Base-by-base conservation (phyloP, 768 basidiomycete genomes). In the Fomitopsis serialis region DNA sequence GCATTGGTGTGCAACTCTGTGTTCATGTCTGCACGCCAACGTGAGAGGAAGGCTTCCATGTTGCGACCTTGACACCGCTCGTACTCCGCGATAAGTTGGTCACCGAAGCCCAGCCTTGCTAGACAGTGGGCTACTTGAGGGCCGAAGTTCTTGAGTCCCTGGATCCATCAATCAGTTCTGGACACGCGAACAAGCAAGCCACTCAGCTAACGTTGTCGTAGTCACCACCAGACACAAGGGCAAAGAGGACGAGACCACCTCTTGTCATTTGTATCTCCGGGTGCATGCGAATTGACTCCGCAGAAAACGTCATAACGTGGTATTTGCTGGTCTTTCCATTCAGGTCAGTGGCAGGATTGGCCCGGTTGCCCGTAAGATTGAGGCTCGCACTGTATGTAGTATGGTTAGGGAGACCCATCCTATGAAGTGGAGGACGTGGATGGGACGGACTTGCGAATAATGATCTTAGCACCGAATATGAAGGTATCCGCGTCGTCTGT, bases 401-500 rank as follows among this genome's bases (percentile, higher is more conserved):
- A 15, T 40, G 6, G 15, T 40, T 19, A 40, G 37, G 13, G 15
- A 4, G 15, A 40, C 37, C 15, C 8, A 40, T 6, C 6, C 15
- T n/a, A n/a, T 40, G 5, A 6, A 40, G 19, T 8, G 8, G 15
- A 40, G 7, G 37, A 19, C 4, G 6, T 15, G 19, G 15, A 5
- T 6, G 15, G 8, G 15, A 40, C 37, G 37, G 13, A 76, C 77
- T 73, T 75, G 52, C 72, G 55, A 34, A 79, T 67, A 10, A 79
- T 58, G 32, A 58, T 68, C 2, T 61, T 65, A 0, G 74, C 77
- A 12, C 79, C 78, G 53, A 80, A 81, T 1, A 80, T 48, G 5
- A 80, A 58, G 0, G 74, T 68, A 59, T 79, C 78, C 3, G 68
- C 72, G 63, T 78, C 77, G 55, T 79, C 77, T 1, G 77, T 77